These are phyloP conservation scores for Arthrocladium fulminans DNA, from an alignment of 2,329 filamentous ascomycete genomes.

Conservation along the genomic window DNA sequence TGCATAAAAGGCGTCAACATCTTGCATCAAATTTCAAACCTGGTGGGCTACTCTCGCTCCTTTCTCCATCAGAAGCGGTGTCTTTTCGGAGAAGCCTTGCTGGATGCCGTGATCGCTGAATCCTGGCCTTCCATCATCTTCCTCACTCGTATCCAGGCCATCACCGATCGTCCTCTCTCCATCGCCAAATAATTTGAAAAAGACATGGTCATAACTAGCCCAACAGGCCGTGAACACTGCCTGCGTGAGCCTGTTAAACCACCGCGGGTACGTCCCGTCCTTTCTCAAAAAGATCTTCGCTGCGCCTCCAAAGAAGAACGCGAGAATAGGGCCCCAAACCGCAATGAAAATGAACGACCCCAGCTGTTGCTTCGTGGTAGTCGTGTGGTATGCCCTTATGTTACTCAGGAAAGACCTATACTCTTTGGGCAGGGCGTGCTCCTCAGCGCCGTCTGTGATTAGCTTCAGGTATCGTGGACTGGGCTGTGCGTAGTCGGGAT, in stretches of 20 bases:
- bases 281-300: conserved; percentile 50
- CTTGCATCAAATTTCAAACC: not conserved
- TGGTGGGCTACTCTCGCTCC: not conserved
- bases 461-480: conserved; percentile 76
- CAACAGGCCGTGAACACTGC: conserved; percentile 52
- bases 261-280: conserved; percentile 58
- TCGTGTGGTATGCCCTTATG: conserved; percentile 63
- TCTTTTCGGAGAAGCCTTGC: conserved; percentile 13
- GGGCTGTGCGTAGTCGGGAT: conserved; percentile 67
- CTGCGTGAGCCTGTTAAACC: conserved; percentile 50
- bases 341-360: conserved; percentile 56
- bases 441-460: conserved; percentile 65
- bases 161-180: conserved; percentile 58
- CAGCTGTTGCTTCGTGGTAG: conserved; percentile 55
- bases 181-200: conserved; percentile 67
- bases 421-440: conserved; percentile 68
- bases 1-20: not conserved
- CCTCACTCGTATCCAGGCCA: conserved; percentile 7
- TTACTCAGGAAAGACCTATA: conserved; percentile 66
- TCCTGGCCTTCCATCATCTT: not conserved
- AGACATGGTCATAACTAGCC: conserved; percentile 55
- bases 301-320: conserved; percentile 42
- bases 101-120: not conserved
- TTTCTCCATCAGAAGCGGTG: conserved; percentile 9
- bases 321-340: conserved; percentile 51